phyloP scores from a whole-genome alignment of 164 flowering plant genomes.

The Taxillus chinensis region DNA sequence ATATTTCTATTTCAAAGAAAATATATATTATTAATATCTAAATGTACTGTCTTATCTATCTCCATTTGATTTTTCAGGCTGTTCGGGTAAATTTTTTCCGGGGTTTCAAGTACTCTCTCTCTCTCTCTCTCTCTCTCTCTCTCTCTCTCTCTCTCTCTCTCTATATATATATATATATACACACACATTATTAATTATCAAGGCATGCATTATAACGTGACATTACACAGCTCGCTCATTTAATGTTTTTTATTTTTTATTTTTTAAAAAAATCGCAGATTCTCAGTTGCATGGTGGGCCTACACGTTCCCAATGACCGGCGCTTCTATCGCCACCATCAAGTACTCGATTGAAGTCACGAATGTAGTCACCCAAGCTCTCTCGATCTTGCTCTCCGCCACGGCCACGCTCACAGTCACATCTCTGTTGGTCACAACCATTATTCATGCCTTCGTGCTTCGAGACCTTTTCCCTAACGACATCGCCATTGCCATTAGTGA shows the following conservation, averaged over 20 bases:
- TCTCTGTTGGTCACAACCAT: slow-evolving; percentile 51
- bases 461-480: slow-evolving; percentile 85
- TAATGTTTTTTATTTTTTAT: too few species aligned
- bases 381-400: slow-evolving; percentile 30
- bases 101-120: slow-evolving; percentile 76
- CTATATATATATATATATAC: too few species aligned
- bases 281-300: slow-evolving; percentile 78
- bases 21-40: too few species aligned
- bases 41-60: too few species aligned
- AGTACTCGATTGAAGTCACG: slow-evolving; percentile 41
- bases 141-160: too few species aligned
- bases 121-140: too few species aligned
- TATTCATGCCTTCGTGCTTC: slow-evolving; percentile 58
- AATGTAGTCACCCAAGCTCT: slow-evolving; percentile 35
- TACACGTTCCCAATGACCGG: slow-evolving; percentile 74
- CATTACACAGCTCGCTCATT: too few species aligned
- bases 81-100: slow-evolving; percentile 72
- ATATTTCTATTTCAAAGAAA: too few species aligned
- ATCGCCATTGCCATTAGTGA: slow-evolving; percentile 71
- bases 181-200: too few species aligned
- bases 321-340: slow-evolving; percentile 66
- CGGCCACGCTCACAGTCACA: slow-evolving; percentile 46
- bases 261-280: slow-evolving; percentile 24
- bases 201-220: too few species aligned
- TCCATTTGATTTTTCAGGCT: slow-evolving; percentile 29